Evolutionary conservation across 2,329 filamentous ascomycete genomes (phyloP), one percentile per base, ranked within the genome.

Genomic region (Cordyceps fumosorosea): DNA sequence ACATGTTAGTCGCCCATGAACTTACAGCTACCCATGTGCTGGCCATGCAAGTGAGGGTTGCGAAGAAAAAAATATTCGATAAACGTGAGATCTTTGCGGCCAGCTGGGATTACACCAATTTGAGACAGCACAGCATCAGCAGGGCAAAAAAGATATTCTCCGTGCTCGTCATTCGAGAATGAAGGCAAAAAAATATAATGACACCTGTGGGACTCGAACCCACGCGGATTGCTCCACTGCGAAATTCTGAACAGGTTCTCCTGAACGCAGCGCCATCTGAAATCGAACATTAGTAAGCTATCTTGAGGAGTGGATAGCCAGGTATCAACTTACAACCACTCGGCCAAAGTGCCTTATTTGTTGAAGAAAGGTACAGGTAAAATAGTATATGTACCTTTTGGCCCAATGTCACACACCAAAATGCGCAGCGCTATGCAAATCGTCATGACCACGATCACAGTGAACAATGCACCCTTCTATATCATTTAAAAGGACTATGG

Each of bases 151-250:
- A 4, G 16, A 40, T 18, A 6, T 44, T 12, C 24, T 14, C 37
- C 37, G 14, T 29, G n/a, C 44, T n/a, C 3, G 8, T 34, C 29
- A n/a, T 37, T 37, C n/a, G 11, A 47, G 11, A 12, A 47, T 45
- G 29, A 47, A 11, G n/a, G 6, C 10, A 16, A 50, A 50, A 45
- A 32, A 26, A 51, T 4, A n/a, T 16, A 50, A 44, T 70, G 68
- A 70, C 68, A 69, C 68, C 68, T 69, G 69, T 68, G 69, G 69
- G 69, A 70, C 68, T 70, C 69, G 69, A 70, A 70, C 69, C 69
- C 68, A 68, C 69, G 69, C 69, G 67, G 67, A 69, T 69, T 68
- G 59, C 67, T 68, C 68, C 67, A 69, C 68, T 65, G 68, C 68
- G 65, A 66, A 60, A 48, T 32, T 20, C 18, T 56, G 55, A 50